These are phyloP conservation scores for Fusarium heterosporum DNA, from an alignment of 2,329 filamentous ascomycete species.

Conservation along the genomic window DNA sequence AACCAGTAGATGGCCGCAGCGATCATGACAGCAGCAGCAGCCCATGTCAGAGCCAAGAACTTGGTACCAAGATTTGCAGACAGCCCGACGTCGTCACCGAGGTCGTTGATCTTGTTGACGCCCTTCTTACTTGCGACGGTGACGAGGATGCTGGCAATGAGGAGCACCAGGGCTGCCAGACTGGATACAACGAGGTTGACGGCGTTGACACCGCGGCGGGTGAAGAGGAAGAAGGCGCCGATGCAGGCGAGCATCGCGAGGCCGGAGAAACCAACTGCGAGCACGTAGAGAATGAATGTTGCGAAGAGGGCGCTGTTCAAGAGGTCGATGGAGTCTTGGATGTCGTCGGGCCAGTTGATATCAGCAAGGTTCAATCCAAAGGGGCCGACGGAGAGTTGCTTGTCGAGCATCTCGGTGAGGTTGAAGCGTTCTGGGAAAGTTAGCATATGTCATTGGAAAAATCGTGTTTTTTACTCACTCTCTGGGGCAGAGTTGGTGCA, in stretches of 20 bases:
- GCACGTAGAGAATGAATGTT: slow-evolving; percentile 62
- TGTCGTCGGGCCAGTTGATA: slow-evolving; percentile 58
- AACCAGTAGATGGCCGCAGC: slow-evolving; percentile 57
- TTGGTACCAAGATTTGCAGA: slow-evolving; percentile 56
- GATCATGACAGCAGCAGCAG: slow-evolving; percentile 60
- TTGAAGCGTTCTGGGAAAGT: slow-evolving; percentile 55
- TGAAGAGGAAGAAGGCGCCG: slow-evolving; percentile 52
- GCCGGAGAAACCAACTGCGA: slow-evolving; percentile 57
- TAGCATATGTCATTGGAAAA: neutral
- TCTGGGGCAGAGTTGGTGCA: slow-evolving; percentile 57
- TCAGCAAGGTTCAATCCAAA: slow-evolving; percentile 59
- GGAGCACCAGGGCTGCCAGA: slow-evolving; percentile 53
- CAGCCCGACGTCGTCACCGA: slow-evolving; percentile 59
- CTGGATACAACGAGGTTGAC: slow-evolving; percentile 54
- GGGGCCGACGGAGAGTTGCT: slow-evolving; percentile 59
- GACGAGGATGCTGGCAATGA: slow-evolving; percentile 58
- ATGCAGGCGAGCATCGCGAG: slow-evolving; percentile 57
- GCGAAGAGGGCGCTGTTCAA: slow-evolving; percentile 62
- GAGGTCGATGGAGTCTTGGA: slow-evolving; percentile 61
- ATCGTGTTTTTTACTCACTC: slow-evolving; percentile 48
- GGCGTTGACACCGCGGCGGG: slow-evolving; percentile 44
- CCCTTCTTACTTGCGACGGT: slow-evolving; percentile 57
- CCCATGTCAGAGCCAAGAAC: slow-evolving; percentile 62
- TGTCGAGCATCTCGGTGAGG: slow-evolving; percentile 60
- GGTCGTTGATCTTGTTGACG: slow-evolving; percentile 56